phyloP scores from a whole-genome alignment of 352 stramenopile genomes.

The Phytophthora citrophthora region DNA sequence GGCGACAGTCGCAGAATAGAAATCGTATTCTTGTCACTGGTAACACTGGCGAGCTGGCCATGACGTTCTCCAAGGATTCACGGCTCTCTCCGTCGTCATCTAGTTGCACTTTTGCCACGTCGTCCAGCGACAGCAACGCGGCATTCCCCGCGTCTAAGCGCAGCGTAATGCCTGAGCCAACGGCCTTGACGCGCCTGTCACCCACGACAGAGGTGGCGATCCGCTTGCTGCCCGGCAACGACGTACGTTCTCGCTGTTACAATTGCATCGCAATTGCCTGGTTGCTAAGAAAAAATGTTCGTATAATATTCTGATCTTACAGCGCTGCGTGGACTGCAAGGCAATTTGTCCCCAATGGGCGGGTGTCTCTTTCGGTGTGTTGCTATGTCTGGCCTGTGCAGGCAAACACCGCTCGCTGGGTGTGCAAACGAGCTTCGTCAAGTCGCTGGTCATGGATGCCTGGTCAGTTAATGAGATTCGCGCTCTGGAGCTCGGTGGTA shows the following conservation, averaged over 20 bases:
- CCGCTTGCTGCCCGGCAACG: slow-evolving; percentile 74
- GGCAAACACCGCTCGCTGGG: slow-evolving; percentile 83
- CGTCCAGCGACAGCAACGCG: slow-evolving; percentile 24
- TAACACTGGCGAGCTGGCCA: slow-evolving; percentile 13
- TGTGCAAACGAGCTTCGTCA: slow-evolving; percentile 84
- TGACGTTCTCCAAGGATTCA: slow-evolving; percentile 16
- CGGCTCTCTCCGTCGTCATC: slow-evolving; percentile 12
- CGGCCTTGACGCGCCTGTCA: slow-evolving; percentile 45
- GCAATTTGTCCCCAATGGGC: slow-evolving; percentile 83
- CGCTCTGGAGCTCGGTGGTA: slow-evolving; percentile 72
- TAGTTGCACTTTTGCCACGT: slow-evolving; percentile 17
- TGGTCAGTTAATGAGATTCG: slow-evolving; percentile 65
- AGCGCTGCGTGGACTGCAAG: slow-evolving; percentile 88
- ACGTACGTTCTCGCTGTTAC: slow-evolving; percentile 45
- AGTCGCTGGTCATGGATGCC: slow-evolving; percentile 82
- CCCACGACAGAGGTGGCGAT: slow-evolving; percentile 57
- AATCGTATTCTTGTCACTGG: slow-evolving; percentile 6
- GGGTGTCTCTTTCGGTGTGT: slow-evolving; percentile 82
- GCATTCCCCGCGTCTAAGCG: slow-evolving; percentile 9
- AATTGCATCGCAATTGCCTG: not conserved
- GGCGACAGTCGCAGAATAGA: slow-evolving; percentile 10
- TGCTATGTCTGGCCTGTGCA: slow-evolving; percentile 79
- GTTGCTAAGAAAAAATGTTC: slow-evolving; percentile 5
- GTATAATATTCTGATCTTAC: not conserved
- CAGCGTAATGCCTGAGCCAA: slow-evolving; percentile 29